These are phyloP conservation scores for Metschnikowia dekortorum DNA, from an alignment of 805 yeast genomes.

Conservation along the genomic window DNA sequence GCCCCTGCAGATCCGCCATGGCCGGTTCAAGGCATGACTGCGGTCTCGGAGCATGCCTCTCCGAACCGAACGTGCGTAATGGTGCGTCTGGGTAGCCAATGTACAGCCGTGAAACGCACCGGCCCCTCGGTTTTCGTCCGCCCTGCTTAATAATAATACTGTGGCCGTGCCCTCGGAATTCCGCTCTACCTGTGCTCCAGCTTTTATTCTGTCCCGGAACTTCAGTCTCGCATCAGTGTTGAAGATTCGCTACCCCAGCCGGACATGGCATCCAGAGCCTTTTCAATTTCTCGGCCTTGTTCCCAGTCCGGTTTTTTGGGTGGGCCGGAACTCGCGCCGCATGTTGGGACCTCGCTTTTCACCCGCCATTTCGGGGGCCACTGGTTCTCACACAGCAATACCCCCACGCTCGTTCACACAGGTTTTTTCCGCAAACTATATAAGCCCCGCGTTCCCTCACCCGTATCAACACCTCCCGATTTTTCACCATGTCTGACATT, in stretches of 20 bases:
- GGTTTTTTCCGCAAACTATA: constrained; percentile 2
- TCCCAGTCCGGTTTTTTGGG: background rate
- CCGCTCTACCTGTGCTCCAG: background rate
- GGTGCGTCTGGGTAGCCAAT: background rate
- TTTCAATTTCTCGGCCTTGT: no score
- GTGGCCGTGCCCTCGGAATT: background rate
- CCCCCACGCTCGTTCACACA: constrained; percentile 5
- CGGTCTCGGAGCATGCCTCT: background rate
- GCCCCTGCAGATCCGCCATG: background rate
- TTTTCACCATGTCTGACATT: constrained; percentile 30
- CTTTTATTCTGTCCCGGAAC: no score
- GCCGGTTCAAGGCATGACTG: background rate
- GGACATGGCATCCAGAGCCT: no score
- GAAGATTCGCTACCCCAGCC: no score
- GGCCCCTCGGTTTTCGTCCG: constrained; percentile 2
- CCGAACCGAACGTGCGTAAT: background rate
- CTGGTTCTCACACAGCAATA: constrained; percentile 5
- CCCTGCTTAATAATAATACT: background rate
- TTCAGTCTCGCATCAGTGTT: no score
- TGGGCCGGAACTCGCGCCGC: background rate
- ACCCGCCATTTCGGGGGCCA: background rate
- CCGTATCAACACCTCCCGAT: background rate
- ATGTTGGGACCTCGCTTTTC: constrained; percentile 1
- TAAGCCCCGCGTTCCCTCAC: constrained; percentile 3
- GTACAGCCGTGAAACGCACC: background rate